Conservation (phyloP, 495 filamentous ascomycete genomes). For the Talaromyces nanjingensis region DNA sequence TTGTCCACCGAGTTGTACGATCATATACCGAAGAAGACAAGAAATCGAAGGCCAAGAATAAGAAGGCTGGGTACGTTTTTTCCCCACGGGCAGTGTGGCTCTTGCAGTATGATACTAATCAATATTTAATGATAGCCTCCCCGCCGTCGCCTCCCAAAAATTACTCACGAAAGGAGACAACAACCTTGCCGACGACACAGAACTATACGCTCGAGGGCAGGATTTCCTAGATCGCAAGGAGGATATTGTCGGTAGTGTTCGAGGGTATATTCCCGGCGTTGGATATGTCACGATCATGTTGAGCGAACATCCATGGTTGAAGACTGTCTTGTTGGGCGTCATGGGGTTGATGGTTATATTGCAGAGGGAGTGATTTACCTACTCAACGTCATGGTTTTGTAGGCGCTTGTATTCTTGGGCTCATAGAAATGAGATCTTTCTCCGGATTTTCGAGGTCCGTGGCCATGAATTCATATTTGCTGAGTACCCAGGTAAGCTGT, state of each 20-base stretch:
- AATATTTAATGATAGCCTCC: background rate
- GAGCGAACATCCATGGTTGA: slow-evolving; percentile 94
- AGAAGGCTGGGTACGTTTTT: background rate
- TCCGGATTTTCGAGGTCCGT: background rate
- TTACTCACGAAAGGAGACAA: slow-evolving; percentile 98
- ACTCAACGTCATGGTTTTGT: background rate
- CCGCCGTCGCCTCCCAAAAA: slow-evolving; percentile 21
- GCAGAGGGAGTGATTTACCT: slow-evolving; percentile 63
- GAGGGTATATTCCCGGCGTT: slow-evolving; percentile 90
- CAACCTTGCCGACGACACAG: slow-evolving; percentile 88
- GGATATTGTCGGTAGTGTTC: slow-evolving; percentile 91
- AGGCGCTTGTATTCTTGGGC: background rate
- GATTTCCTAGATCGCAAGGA: slow-evolving; percentile 72
- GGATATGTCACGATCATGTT: slow-evolving; percentile 97
- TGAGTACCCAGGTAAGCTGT: no score
- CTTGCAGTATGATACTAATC: background rate
- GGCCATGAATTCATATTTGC: background rate
- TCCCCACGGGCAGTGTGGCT: background rate
- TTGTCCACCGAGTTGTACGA: slow-evolving; percentile 81
- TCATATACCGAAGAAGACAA: slow-evolving; percentile 51
- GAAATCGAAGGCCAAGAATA: slow-evolving; percentile 31
- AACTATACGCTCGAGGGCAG: slow-evolving; percentile 81
- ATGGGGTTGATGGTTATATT: slow-evolving; percentile 95
- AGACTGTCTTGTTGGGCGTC: slow-evolving; percentile 84
- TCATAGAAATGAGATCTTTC: background rate